phyloP scores from a whole-genome alignment of 2,329 filamentous ascomycete species.

The Zasmidium angulare region DNA sequence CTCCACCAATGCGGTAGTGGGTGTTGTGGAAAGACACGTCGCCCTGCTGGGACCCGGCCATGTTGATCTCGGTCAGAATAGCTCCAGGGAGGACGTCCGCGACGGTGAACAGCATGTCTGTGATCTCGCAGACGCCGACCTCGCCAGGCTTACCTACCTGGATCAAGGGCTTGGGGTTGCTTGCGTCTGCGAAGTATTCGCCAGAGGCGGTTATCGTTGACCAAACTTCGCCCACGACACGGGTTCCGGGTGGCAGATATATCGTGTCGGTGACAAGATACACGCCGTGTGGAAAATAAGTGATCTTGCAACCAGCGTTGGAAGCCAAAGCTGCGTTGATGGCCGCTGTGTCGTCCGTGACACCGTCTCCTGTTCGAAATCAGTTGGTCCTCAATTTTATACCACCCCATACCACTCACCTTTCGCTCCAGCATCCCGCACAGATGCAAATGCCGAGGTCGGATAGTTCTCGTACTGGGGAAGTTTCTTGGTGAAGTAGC shows the following conservation, averaged over 20 bases:
- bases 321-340: conserved; percentile 20
- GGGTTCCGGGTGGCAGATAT: conserved; percentile 49
- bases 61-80: conserved; percentile 52
- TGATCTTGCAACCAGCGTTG: conserved; percentile 37
- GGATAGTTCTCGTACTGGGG: conserved; percentile 48
- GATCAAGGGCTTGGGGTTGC: conserved; percentile 50
- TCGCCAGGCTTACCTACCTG: conserved; percentile 53
- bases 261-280: conserved; percentile 50
- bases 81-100: conserved; percentile 46
- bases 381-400: too few relatives aligned
- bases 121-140: conserved; percentile 52
- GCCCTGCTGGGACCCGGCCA: conserved; percentile 46
- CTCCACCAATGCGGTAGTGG: conserved; percentile 39
- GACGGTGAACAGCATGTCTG: conserved; percentile 55
- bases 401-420: too few relatives aligned
- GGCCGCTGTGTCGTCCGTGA: conserved; percentile 35
- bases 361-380: conserved; percentile 15
- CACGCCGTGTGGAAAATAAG: conserved; percentile 46
- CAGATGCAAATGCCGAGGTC: conserved; percentile 45
- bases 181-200: conserved; percentile 44
- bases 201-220: conserved; percentile 52
- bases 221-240: conserved; percentile 58
- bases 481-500: conserved; percentile 43
- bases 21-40: conserved; percentile 48
- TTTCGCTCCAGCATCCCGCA: conserved; percentile 44